Evolutionary conservation across 2,329 filamentous ascomycete genomes (phyloP).

Genomic region (Huntiella decipiens): DNA sequence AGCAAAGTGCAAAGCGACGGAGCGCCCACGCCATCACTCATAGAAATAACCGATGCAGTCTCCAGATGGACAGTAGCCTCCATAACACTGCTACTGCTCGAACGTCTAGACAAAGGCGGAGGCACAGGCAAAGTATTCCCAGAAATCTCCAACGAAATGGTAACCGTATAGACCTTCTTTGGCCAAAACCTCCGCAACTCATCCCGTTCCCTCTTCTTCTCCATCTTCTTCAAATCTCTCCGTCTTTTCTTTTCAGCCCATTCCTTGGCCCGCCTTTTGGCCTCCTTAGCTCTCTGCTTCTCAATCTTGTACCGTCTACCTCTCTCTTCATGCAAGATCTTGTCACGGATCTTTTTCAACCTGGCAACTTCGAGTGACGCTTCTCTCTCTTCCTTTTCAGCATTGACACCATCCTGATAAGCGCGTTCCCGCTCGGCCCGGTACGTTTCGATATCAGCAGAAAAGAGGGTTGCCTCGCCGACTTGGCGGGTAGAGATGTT

Average conservation of each 20-base stretch:
- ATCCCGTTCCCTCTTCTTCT: slow-evolving; percentile 16
- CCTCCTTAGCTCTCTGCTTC: not conserved
- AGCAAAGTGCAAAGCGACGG: slow-evolving; percentile 18
- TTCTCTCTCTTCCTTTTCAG: slow-evolving; percentile 15
- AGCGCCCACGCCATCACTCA: not conserved
- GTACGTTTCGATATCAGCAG: slow-evolving; percentile 23
- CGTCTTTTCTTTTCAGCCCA: not conserved
- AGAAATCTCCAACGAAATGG: slow-evolving; percentile 31
- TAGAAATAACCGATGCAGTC: not conserved
- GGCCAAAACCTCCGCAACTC: slow-evolving; percentile 32
- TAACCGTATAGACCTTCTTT: slow-evolving; percentile 28
- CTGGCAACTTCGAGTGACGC: not conserved
- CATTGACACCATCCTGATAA: slow-evolving; percentile 21
- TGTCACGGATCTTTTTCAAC: not conserved
- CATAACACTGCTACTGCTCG: slow-evolving; percentile 33
- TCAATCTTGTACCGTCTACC: not conserved
- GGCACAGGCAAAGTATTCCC: slow-evolving; percentile 16
- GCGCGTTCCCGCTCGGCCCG: slow-evolving; percentile 23
- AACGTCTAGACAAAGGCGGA: slow-evolving; percentile 28
- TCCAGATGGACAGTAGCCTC: slow-evolving; percentile 18
- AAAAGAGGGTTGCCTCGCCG: slow-evolving; percentile 17
- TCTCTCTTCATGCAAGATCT: not conserved
- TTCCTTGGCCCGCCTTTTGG: not conserved
- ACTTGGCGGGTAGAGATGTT: slow-evolving; percentile 19
- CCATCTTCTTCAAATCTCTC: not conserved